Percentiles rank a stretch among this genome's conserved stretches.
phyloP scores from a whole-genome alignment of 1,284 basidiomycete genomes.

The Anthracocystis walkeri region DNA sequence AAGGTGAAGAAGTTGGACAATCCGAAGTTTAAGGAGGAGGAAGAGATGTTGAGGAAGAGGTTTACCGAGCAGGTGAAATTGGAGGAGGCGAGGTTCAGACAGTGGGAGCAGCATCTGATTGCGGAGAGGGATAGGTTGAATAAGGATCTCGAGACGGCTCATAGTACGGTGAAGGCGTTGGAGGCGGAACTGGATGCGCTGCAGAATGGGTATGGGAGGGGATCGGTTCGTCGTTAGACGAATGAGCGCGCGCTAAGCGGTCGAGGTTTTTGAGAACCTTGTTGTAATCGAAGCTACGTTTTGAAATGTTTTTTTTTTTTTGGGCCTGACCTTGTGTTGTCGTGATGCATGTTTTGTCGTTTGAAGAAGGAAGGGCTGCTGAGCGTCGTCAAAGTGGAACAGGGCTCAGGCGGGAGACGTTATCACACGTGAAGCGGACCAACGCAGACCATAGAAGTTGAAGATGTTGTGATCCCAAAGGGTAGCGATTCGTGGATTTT shows the following conservation, averaged over 20 bases:
- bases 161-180: conserved; percentile 66
- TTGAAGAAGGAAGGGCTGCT: no score
- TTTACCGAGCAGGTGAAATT: conserved; percentile 99
- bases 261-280: no score
- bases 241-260: no score
- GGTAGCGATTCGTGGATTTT: no score
- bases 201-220: conserved; percentile 50
- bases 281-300: conserved; percentile 11
- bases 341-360: no score
- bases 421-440: no score
- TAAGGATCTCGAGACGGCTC: conserved; percentile 69
- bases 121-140: conserved; percentile 69
- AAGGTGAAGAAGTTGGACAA: conserved; percentile 99
- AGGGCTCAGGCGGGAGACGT: no score
- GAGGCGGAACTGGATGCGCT: conserved; percentile 56
- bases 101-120: conserved; percentile 96
- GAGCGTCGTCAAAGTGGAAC: no score
- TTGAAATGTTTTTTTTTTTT: not conserved
- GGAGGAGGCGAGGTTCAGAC: conserved; percentile 96
- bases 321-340: no score
- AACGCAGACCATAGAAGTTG: no score
- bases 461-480: no score
- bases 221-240: conserved; percentile 51
- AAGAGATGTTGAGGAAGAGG: conserved; percentile 92
- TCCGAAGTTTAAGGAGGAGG: conserved; percentile 99